Evolutionary conservation across 306 rosid genomes (phyloP), one percentile per base, ranked within the genome.

Genomic region (Lagenaria siceraria): DNA sequence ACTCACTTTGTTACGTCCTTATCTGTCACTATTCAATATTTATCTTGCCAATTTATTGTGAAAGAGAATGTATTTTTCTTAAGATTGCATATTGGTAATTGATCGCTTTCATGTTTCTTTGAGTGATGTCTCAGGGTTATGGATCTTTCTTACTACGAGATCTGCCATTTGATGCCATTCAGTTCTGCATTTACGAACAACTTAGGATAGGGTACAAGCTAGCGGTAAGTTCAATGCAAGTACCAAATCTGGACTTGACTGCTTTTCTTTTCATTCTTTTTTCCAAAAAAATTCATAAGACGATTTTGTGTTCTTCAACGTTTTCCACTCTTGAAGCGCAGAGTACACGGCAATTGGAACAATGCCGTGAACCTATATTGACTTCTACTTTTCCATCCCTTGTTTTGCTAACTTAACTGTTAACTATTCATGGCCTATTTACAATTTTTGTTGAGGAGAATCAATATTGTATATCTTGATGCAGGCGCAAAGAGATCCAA

Each of bases 101-200:
- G 27, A 43, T 49, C 25, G 33, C 12, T 52, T 48, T 52, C 9
- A 27, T 46, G 11, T 22, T 19, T 78, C 51, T 82, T 58, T 65
- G 59, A 51, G 43, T 55, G 82, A 65, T 63, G 81, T 81, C 86
- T 61, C 76, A 91, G 96, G 96, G 96, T 35, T 91, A 86, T 65
- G 87, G 96, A 74, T 91, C 96, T 60, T 91, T 91, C 84, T 83
- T 91, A 76, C 77, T 91, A 84, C 87, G 96, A 86, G 96, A 91
- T 83, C 86, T 91, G 81, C 96, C 96, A 64, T 91, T 91, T 86
- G 96, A 91, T 83, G 96, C 93, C 65, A 75, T 89, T 69, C 91
- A 89, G 83, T 85, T 91, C 52, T 91, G 96, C 86, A 83, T 91
- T 78, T 91, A 91, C 19, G 96, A 91, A 90, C 96, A 91, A 85